Base-by-base conservation (phyloP, 1,284 basidiomycete genomes). In the Sanghuangporus baumii region DNA sequence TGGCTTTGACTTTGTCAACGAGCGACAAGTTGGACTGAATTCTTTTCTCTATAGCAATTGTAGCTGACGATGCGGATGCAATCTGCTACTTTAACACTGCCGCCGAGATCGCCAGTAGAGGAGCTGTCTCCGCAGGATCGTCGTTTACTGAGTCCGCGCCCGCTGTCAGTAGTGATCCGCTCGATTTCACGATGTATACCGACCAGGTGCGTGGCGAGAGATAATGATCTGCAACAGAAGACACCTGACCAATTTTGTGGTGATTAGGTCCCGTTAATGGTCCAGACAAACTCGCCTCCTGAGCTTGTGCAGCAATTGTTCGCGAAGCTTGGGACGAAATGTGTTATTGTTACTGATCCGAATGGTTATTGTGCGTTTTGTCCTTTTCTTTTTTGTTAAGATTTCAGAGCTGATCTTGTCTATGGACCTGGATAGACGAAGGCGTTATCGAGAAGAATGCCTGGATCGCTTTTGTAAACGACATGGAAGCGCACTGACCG, bases 271-370 rank as follows among this genome's bases (percentile, higher is more conserved):
- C 94, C 94, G 0, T 79, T 96, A 67, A 93, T 88, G 0, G 83
- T 95, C 20, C 86, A 87, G 67, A 85, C 84, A 1, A 89, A 94
- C 71, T 89, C 92, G 9, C 93, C 94, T 0, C 78, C 96, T 64
- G 93, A 96, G 73, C 81, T 96, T 60, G 84, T 97, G 1, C 95
- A 97, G 70, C 91, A 94, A 72, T 83, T 95, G 70, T 97, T 97
- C 70, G 88, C 88, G 65, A 96, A 96, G 74, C 83, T 97, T 14
- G 95, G 95, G 0, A 90, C 91, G n/a, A 83, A 93, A 66, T 94
- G 94, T 69, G 85, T 97, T 31, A 81, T 98, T 26, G 87, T 97
- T 5, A 88, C 84, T 1, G 93, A 98, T 72, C 77, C 84, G 2
- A 85, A 91, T 61, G 95, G 96, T 2, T 77, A 87, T 59, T 98